A percentile compares a stretch with the other conserved stretches of the same genome.
phyloP scores from a whole-genome alignment of 2,329 filamentous ascomycete genomes.

The Aspergillus pseudotamarii region DNA sequence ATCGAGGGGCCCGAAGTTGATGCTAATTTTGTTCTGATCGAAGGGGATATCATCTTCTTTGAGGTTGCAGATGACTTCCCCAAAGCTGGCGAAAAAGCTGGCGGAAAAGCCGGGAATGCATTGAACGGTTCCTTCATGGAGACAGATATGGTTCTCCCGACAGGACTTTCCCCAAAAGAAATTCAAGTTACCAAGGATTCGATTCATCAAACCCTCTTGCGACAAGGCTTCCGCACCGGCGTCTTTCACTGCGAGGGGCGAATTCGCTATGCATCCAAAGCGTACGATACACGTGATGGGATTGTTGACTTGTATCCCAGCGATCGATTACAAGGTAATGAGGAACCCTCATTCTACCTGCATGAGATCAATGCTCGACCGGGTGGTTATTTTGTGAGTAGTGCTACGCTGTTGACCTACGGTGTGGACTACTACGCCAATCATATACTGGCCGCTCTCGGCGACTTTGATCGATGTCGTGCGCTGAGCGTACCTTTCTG shows the following conservation, averaged over 20 bases:
- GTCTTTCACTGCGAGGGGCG: constrained; percentile 5
- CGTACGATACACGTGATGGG: not conserved
- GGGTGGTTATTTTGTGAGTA: not conserved
- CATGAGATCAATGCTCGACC: constrained; percentile 8
- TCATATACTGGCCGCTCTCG: constrained; percentile 1
- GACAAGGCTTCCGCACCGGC: constrained; percentile 3
- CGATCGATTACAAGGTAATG: not conserved
- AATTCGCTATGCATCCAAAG: not conserved
- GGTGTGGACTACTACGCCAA: constrained; percentile 5
- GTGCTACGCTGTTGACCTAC: not conserved
- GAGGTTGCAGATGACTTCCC: constrained; percentile 7
- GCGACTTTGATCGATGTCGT: not conserved
- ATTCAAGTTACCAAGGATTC: not conserved
- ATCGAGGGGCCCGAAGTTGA: constrained; percentile 6
- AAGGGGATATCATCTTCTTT: constrained; percentile 4
- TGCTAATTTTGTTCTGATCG: constrained; percentile 6
- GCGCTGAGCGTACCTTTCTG: constrained; percentile 1
- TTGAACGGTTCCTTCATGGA: not conserved
- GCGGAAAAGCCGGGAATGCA: too few species aligned
- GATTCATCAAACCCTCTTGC: not conserved
- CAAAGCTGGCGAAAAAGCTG: not conserved
- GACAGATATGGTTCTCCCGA: not conserved
- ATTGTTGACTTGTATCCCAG: constrained; percentile 1
- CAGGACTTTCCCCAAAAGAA: constrained; percentile 2
- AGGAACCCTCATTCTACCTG: not conserved